Base-by-base conservation (phyloP, 1,284 basidiomycete genomes). In the Ceratobasidium sp. region DNA sequence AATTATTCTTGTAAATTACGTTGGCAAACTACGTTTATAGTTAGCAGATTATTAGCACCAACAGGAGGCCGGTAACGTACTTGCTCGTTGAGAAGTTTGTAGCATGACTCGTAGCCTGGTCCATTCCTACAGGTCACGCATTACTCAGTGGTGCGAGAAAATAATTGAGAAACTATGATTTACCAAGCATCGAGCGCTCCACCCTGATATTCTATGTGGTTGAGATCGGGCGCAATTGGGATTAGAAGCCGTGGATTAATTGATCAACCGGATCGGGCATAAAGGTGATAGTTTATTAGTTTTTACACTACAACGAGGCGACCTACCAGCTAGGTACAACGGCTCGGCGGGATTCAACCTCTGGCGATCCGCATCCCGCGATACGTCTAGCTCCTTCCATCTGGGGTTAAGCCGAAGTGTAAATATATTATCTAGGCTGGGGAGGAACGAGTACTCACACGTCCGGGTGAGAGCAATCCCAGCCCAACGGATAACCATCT, bases 1-100 rank as follows among this genome's bases (percentile, higher is more conserved):
- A 86, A 77, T 87, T 87, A 70, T 87, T 87, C 80, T 78, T 68
- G 35, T 76, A 76, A 20, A 67, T 55, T 35, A 68, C 78, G 44
- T 78, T 67, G 8, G 68, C 71, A 57, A 78, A 76, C 62, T 68
- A 54, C 14, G 8, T 38, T 75, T 8, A 59, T 44, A 4, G 10
- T 30, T 50, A 76, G 33, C 30, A 3, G 6, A 12, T 10, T 57
- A 2, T 6, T 54, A n/a, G 33, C 20, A 18, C 20, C 20, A 52
- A 71, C 85, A 33, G 57, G 2, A 69, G 16, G 14, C n/a, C 33
- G 10, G 20, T 33, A 18, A 16, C 16, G 38, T 27, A 70, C 65
- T 66, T 69, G 30, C 27, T 77, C 76, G n/a, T 69, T 77, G 38
- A 69, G 46, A 8, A 77, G 48, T 10, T 77, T 62, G 27, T 59